phyloP scores from a whole-genome alignment of 2,329 filamentous ascomycete species.

The Monilinia fructigena region DNA sequence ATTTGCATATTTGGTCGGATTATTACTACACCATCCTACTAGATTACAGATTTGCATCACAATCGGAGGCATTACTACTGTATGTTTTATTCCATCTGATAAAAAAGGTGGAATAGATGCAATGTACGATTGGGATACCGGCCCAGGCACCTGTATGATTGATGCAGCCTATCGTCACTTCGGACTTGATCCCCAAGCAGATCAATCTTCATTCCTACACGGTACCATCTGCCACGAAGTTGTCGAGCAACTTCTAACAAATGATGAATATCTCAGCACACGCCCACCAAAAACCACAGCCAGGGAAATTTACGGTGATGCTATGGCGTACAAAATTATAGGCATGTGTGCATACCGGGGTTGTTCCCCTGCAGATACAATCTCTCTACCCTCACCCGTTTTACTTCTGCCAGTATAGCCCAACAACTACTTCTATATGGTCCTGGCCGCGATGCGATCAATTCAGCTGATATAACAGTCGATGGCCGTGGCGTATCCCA shows the following conservation, averaged over 20 bases:
- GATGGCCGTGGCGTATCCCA: slow-evolving; percentile 39
- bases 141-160: slow-evolving; percentile 39
- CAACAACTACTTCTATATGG: slow-evolving; percentile 39
- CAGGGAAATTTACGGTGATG: slow-evolving; percentile 39
- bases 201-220: slow-evolving; percentile 32
- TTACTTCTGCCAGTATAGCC: slow-evolving; percentile 39
- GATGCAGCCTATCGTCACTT: slow-evolving; percentile 38
- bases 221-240: slow-evolving; percentile 39
- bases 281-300: slow-evolving; percentile 40
- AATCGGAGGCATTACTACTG: slow-evolving; percentile 38
- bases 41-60: slow-evolving; percentile 39
- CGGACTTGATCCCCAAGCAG: slow-evolving; percentile 36
- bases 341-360: slow-evolving; percentile 35
- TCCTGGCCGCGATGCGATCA: slow-evolving; percentile 36
- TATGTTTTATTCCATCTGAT: slow-evolving; percentile 39
- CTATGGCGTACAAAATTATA: slow-evolving; percentile 37
- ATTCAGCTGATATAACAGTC: slow-evolving; percentile 37
- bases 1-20: slow-evolving; percentile 38
- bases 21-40: slow-evolving; percentile 39
- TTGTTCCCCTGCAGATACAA: slow-evolving; percentile 36
- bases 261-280: slow-evolving; percentile 34
- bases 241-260: slow-evolving; percentile 36
- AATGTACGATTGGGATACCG: slow-evolving; percentile 41
- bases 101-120: slow-evolving; percentile 39
- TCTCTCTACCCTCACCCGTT: slow-evolving; percentile 39